phyloP scores from a whole-genome alignment of 805 yeast genomes.

The Dipodascus geniculatus region DNA sequence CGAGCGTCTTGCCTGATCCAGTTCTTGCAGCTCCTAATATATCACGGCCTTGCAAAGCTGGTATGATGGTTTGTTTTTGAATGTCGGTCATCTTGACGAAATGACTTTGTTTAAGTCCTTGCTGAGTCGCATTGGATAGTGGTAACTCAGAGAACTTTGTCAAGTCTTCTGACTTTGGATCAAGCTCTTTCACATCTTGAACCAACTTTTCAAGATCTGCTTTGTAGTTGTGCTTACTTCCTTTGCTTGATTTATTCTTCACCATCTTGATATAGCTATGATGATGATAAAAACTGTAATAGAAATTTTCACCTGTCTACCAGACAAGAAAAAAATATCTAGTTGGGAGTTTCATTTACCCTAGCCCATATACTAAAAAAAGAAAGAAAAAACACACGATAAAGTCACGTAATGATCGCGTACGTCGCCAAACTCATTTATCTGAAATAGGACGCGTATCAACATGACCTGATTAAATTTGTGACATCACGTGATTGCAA shows the following conservation, averaged over 20 bases:
- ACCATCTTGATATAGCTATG: constrained; percentile 4
- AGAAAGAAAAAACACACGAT: neutral
- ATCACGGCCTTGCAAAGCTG: constrained; percentile 66
- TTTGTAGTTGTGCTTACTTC: constrained; percentile 23
- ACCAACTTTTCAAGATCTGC: constrained; percentile 29
- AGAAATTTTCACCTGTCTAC: neutral
- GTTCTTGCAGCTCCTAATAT: constrained; percentile 82
- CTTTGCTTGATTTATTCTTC: constrained; percentile 25
- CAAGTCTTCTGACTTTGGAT: constrained; percentile 1
- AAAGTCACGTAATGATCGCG: neutral
- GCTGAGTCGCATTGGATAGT: constrained; percentile 45
- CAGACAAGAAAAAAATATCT: neutral
- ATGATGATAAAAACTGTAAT: neutral
- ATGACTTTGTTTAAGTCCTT: constrained; percentile 69
- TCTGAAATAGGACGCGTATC: too few relatives aligned
- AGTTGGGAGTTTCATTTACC: neutral
- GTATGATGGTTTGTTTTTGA: constrained; percentile 68
- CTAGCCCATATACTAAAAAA: neutral
- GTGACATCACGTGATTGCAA: neutral
- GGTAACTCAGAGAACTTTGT: constrained; percentile 71
- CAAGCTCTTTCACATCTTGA: constrained; percentile 41
- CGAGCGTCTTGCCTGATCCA: constrained; percentile 81
- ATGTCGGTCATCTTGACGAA: constrained; percentile 76
- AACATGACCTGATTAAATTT: neutral
- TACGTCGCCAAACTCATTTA: too few relatives aligned